Conservation (phyloP, 1,139 yeast genomes). For the Blastobotrys persicus region DNA sequence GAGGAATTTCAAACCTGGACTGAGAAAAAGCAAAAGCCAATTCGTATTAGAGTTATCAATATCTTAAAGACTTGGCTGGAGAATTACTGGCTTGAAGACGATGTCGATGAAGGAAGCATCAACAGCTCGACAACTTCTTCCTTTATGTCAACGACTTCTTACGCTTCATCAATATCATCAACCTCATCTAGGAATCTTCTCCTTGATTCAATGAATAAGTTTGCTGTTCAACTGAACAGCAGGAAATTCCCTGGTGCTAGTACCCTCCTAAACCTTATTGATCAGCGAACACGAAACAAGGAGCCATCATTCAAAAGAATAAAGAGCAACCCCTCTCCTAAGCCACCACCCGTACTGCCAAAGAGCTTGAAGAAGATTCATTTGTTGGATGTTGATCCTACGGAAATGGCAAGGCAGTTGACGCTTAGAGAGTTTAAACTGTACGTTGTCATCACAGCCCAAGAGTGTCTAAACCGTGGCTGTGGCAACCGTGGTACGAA, state of each 20-base stretch:
- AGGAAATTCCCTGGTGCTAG: slow-evolving; percentile 47
- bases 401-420: slow-evolving; percentile 80
- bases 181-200: slow-evolving; percentile 35
- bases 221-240: slow-evolving; percentile 51
- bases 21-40: slow-evolving; percentile 61
- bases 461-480: slow-evolving; percentile 75
- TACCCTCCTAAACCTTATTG: slow-evolving; percentile 26
- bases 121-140: slow-evolving; percentile 6
- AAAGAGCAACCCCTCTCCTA: slow-evolving; percentile 24
- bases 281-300: slow-evolving; percentile 28
- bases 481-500: slow-evolving; percentile 46
- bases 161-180: not conserved
- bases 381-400: slow-evolving; percentile 60
- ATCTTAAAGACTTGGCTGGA: slow-evolving; percentile 70
- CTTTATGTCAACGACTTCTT: slow-evolving; percentile 7
- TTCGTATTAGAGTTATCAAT: slow-evolving; percentile 66
- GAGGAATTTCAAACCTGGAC: slow-evolving; percentile 85
- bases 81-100: slow-evolving; percentile 72
- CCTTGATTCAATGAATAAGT: slow-evolving; percentile 52
- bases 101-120: slow-evolving; percentile 39
- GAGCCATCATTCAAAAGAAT: slow-evolving; percentile 29
- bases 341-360: slow-evolving; percentile 33
- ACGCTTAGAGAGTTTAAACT: slow-evolving; percentile 74
- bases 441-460: slow-evolving; percentile 65
- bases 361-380: slow-evolving; percentile 28